phyloP scores from a whole-genome alignment of 2,329 filamentous ascomycete genomes.

The Bipolaris cookei region DNA sequence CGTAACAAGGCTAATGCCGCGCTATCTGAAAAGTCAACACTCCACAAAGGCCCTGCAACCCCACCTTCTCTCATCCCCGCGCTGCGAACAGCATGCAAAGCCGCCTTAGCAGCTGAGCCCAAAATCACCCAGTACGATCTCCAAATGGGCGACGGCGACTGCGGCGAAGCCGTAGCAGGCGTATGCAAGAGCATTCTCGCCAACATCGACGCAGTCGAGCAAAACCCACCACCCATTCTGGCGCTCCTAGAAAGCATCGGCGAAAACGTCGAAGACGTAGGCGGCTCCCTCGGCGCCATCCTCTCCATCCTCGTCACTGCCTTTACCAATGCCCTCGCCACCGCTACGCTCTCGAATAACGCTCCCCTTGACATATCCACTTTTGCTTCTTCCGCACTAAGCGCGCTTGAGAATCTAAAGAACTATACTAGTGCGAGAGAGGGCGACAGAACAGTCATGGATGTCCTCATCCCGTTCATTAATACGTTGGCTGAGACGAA shows the following conservation, averaged over 20 bases:
- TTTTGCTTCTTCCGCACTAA: conserved; percentile 51
- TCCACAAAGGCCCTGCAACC: conserved; percentile 47
- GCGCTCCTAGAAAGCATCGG: conserved; percentile 65
- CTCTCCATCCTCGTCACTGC: conserved; percentile 89
- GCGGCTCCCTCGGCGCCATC: conserved; percentile 75
- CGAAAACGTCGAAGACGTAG: conserved; percentile 71
- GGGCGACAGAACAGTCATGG: conserved; percentile 88
- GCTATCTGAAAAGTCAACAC: conserved; percentile 21
- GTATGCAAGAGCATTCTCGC: conserved; percentile 66
- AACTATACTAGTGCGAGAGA: conserved; percentile 84
- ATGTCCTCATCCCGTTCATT: conserved; percentile 88
- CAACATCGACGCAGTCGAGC: conserved; percentile 60
- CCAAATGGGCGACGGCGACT: conserved; percentile 89
- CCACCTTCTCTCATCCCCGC: conserved; percentile 50
- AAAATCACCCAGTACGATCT: conserved; percentile 74
- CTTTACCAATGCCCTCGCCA: conserved; percentile 58
- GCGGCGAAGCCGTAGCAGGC: conserved; percentile 70
- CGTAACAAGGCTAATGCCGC: conserved; percentile 42
- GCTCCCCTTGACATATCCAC: conserved; percentile 43
- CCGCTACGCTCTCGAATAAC: conserved; percentile 33
- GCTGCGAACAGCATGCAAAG: conserved; percentile 52
- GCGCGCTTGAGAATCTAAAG: conserved; percentile 54
- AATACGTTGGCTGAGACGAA: conserved; percentile 68
- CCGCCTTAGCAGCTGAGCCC: conserved; percentile 65
- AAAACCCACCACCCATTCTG: conserved; percentile 59